Conservation (phyloP, 208 protist genomes). For the Leishmania tropica region DNA sequence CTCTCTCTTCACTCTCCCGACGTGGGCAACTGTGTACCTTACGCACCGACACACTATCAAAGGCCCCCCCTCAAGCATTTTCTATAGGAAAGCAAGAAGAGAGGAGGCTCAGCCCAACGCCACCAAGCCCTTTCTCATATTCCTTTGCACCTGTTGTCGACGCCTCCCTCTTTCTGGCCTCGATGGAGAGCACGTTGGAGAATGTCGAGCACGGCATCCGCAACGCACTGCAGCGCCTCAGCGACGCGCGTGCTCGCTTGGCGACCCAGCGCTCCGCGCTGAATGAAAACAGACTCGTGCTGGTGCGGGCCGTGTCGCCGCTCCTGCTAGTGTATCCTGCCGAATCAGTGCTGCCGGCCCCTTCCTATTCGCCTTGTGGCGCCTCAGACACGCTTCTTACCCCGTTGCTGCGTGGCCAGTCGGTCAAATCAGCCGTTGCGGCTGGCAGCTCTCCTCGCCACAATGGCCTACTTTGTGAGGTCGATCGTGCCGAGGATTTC, state of each 20-base stretch:
- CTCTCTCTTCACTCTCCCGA: not conserved
- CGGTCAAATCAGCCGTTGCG: too few relatives aligned
- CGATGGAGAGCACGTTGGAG: constrained; percentile 17
- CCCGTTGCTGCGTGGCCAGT: not conserved
- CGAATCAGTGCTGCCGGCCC: too few relatives aligned
- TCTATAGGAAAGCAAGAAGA: too few relatives aligned
- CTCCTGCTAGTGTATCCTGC: not conserved
- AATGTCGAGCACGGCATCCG: constrained; percentile 11
- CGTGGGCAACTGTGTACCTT: not conserved
- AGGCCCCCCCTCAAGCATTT: not conserved
- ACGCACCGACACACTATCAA: not conserved
- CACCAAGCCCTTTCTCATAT: not conserved
- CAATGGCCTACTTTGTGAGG: not conserved
- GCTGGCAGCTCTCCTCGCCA: not conserved
- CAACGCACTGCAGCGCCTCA: constrained; percentile 8
- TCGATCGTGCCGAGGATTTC: not conserved
- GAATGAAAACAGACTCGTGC: not conserved
- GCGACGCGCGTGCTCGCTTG: constrained; percentile 7
- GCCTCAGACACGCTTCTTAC: not conserved
- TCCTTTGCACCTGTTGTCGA: not conserved
- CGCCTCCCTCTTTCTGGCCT: not conserved
- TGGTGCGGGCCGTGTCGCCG: constrained; percentile 1
- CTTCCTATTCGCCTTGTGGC: not conserved
- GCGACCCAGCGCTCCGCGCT: not conserved
- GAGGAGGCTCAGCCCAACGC: not conserved